A percentile compares a stretch with the other conserved stretches of the same genome.
These are phyloP conservation scores for Trametes sanguinea DNA, from an alignment of 768 basidiomycete species.

Conservation along the genomic window DNA sequence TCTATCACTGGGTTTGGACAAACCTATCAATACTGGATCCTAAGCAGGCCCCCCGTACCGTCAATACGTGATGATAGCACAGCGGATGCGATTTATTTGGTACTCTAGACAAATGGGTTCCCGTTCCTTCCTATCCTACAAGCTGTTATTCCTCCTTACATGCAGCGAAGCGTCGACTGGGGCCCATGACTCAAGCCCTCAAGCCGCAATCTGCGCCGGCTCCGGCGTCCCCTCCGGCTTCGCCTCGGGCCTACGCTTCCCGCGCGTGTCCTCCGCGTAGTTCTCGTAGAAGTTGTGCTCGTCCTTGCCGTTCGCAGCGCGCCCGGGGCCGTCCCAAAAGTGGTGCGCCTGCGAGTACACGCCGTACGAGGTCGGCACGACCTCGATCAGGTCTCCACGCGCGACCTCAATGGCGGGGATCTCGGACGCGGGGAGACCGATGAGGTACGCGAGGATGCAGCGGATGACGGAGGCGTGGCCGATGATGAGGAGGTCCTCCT, in stretches of 20 bases:
- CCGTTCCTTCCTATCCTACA: background rate
- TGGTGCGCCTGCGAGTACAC: constrained; percentile 87
- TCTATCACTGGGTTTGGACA: too few relatives aligned
- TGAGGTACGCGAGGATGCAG: constrained; percentile 90
- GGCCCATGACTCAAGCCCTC: background rate
- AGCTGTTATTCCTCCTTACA: background rate
- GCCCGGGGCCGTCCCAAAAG: constrained; percentile 88
- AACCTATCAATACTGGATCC: too few relatives aligned
- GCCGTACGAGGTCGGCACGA: constrained; percentile 85
- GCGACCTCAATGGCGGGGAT: constrained; percentile 98
- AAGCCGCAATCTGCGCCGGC: background rate
- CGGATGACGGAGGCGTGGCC: constrained; percentile 97
- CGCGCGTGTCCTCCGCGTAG: constrained; percentile 58
- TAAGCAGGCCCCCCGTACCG: too few relatives aligned
- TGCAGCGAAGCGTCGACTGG: background rate
- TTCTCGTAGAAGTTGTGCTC: constrained; percentile 88
- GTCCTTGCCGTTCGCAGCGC: constrained; percentile 51
- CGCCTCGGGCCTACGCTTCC: constrained; percentile 33
- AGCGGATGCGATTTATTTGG: too few relatives aligned
- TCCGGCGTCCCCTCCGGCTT: constrained; percentile 1
- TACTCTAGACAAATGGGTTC: too few relatives aligned
- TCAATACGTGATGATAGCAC: too few relatives aligned
- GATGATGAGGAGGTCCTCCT: constrained; percentile 94
- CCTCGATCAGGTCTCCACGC: constrained; percentile 94
- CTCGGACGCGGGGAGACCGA: constrained; percentile 92